phyloP scores from a whole-genome alignment of 1,139 yeast genomes.

The Meyerozyma guilliermondii region DNA sequence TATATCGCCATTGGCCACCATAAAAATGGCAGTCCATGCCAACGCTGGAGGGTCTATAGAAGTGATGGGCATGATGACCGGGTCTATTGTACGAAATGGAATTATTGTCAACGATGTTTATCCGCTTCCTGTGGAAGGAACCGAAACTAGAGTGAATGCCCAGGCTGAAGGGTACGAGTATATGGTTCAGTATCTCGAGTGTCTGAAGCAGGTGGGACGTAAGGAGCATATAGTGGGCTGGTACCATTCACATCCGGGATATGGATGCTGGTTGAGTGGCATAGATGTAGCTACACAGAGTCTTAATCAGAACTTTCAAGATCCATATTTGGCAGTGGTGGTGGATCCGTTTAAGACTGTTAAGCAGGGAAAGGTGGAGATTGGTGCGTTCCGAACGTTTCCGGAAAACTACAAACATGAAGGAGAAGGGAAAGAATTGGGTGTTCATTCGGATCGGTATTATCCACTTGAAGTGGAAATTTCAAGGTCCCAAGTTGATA shows the following conservation, averaged over 20 bases:
- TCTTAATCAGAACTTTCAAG: slow-evolving; percentile 82
- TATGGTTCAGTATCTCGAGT: slow-evolving; percentile 78
- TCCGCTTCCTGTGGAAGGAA: slow-evolving; percentile 90
- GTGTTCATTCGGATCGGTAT: slow-evolving; percentile 66
- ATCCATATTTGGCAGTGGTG: slow-evolving; percentile 86
- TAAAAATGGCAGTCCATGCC: slow-evolving; percentile 82
- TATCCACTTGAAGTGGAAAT: slow-evolving; percentile 65
- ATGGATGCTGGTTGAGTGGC: slow-evolving; percentile 91
- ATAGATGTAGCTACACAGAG: slow-evolving; percentile 87
- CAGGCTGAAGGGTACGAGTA: slow-evolving; percentile 91
- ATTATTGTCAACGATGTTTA: slow-evolving; percentile 79
- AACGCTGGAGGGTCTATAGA: slow-evolving; percentile 85
- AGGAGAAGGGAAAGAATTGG: slow-evolving; percentile 41
- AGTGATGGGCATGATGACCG: slow-evolving; percentile 93
- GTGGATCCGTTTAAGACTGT: slow-evolving; percentile 76
- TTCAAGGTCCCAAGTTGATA: slow-evolving; percentile 55
- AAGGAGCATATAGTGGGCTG: slow-evolving; percentile 75
- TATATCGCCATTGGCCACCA: slow-evolving; percentile 69
- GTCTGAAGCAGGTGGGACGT: slow-evolving; percentile 49
- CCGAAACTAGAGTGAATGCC: slow-evolving; percentile 94
- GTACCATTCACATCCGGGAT: slow-evolving; percentile 98
- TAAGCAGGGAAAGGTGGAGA: slow-evolving; percentile 65
- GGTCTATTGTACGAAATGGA: slow-evolving; percentile 54
- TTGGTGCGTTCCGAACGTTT: slow-evolving; percentile 88
- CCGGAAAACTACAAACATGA: slow-evolving; percentile 35